A percentile compares a stretch with the other conserved stretches of the same genome.
phyloP scores from a whole-genome alignment of 2,329 filamentous ascomycete species.

The Alternaria consortialis region DNA sequence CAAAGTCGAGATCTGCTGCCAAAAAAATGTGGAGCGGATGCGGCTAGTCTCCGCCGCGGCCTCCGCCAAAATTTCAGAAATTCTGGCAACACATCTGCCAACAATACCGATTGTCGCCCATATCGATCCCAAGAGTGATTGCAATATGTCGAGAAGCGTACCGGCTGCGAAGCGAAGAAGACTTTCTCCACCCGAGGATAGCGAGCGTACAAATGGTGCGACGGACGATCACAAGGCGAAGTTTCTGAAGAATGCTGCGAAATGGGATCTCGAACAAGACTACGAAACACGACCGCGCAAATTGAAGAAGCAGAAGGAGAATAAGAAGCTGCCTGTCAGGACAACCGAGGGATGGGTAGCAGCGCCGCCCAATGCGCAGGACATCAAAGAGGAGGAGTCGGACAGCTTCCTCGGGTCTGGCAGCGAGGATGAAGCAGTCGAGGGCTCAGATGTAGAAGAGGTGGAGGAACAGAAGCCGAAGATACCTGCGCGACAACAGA shows the following conservation, averaged over 20 bases:
- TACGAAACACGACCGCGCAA: slow-evolving; percentile 86
- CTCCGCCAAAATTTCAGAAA: slow-evolving; percentile 37
- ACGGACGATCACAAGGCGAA: slow-evolving; percentile 51
- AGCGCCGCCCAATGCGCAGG: slow-evolving; percentile 54
- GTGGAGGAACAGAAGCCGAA: slow-evolving; percentile 65
- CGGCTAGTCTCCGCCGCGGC: slow-evolving; percentile 26
- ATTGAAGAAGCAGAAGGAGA: slow-evolving; percentile 75
- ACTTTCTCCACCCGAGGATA: slow-evolving; percentile 47
- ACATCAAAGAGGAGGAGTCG: slow-evolving; percentile 63
- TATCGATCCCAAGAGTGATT: slow-evolving; percentile 1
- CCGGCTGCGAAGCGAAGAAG: slow-evolving; percentile 50
- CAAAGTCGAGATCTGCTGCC: slow-evolving; percentile 19
- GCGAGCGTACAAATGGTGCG: slow-evolving; percentile 25
- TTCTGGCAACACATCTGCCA: slow-evolving; percentile 5
- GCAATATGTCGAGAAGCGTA: slow-evolving; percentile 42
- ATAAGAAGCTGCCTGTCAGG: slow-evolving; percentile 83
- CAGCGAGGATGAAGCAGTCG: slow-evolving; percentile 60
- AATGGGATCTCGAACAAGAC: slow-evolving; percentile 91
- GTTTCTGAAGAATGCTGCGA: slow-evolving; percentile 77
- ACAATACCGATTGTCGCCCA: slow-evolving; percentile 3
- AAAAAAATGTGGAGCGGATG: slow-evolving; percentile 25
- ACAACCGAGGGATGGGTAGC: slow-evolving; percentile 79
- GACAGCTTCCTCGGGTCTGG: slow-evolving; percentile 71
- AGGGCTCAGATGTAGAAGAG: slow-evolving; percentile 53
- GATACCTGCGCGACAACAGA: slow-evolving; percentile 79